phyloP scores from a whole-genome alignment of 345 rosid species.

The Hibiscus mutabilis region DNA sequence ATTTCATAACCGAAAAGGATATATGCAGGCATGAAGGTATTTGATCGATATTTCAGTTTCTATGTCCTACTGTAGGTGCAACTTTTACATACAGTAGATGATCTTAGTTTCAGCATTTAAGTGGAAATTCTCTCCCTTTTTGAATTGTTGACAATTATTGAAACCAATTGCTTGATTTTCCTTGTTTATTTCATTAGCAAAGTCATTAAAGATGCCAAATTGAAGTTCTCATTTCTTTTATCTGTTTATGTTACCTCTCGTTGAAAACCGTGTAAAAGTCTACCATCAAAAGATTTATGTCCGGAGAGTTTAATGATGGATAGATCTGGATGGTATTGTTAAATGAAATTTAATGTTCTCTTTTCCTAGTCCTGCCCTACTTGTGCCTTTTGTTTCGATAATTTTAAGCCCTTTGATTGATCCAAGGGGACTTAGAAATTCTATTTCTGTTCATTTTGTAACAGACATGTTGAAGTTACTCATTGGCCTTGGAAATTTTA shows the following conservation, averaged over 20 bases:
- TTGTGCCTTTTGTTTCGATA: background rate
- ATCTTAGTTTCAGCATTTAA: no score
- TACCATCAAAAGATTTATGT: background rate
- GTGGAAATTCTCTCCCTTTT: no score
- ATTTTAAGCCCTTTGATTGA: background rate
- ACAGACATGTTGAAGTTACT: background rate
- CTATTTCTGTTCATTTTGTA: background rate
- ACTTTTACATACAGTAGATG: no score
- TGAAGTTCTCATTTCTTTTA: background rate
- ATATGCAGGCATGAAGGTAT: no score
- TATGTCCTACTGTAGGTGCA: no score
- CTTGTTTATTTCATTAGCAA: background rate
- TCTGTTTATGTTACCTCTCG: no score
- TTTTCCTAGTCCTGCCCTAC: background rate
- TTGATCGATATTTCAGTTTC: no score
- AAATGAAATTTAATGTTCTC: background rate
- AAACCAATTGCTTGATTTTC: background rate
- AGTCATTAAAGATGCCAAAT: background rate
- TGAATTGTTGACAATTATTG: background rate
- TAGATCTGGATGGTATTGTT: background rate
- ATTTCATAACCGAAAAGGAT: no score
- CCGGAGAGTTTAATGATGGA: background rate
- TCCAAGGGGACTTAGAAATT: background rate
- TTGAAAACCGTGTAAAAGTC: background rate
- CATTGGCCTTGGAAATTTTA: background rate